Evolutionary conservation across 2,329 filamentous ascomycete genomes (phyloP), one percentile per base, ranked within the genome.

Genomic region (Lecanosticta acicola): DNA sequence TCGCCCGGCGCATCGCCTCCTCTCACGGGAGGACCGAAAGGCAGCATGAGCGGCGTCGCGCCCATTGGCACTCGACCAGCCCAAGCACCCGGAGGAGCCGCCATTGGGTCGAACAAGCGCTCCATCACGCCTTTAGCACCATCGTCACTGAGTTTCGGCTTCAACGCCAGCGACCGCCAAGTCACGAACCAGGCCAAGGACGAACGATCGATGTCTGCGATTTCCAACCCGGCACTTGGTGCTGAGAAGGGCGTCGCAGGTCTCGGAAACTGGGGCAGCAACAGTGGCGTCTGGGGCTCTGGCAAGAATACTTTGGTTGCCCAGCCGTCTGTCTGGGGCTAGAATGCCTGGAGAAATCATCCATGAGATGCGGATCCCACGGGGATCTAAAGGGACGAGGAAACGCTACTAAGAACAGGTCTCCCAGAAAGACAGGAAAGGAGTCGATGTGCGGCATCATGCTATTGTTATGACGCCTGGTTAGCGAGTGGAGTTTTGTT

Each of bases 241-340:
- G 62, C 65, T 32, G 71, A 73, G 54, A 73, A 74, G 59, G 66
- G 64, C 36, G 63, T 59, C 62, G 54, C 53, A 44, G 65, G 66
- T 35, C 60, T 68, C n/a, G 71, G 72, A 52, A 75, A 83, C 14
- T 95, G 90, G 90, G 83, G 85, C 45, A 84, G 81, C 63, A 84
- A 85, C 56, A 84, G 83, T 55, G 84, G 83, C 32, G 87, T 91
- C 37, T 95, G 90, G 90, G 86, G 88, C 49, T 84, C 83, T 17
- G 56, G 59, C 61, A 87, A 86, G 61, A 86, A 83, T 55, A 80
- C 81, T 41, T 81, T 94, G 51, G 87, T 89, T 55, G 85, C 90
- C 51, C 88, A 94, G 66, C 89, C 90, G 55, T 94, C 88, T 55
- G 91, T 96, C 58, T 97, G 90, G 90, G 90, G 90, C 59, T 96